Evolutionary conservation across 306 rosid species (phyloP).

Genomic region (Rosa lucieae): DNA sequence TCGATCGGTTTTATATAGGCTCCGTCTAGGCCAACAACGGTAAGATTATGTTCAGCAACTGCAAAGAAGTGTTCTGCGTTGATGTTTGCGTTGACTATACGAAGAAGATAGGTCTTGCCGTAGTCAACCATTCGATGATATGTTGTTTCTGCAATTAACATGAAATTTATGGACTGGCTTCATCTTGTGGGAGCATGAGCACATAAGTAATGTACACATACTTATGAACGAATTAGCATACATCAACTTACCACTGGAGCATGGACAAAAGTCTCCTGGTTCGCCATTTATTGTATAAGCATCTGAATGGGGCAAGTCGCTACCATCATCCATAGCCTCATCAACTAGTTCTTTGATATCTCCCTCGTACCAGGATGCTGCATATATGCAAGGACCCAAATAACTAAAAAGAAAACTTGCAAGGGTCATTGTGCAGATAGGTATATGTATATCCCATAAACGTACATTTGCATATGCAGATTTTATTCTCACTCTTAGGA

Average conservation of each 20-base stretch:
- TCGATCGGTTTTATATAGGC: constrained; percentile 19
- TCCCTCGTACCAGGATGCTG: constrained; percentile 13
- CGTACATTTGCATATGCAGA: too few relatives aligned
- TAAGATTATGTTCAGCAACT: constrained; percentile 19
- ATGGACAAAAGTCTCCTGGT: constrained; percentile 12
- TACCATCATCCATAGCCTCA: background rate
- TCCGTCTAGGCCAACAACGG: constrained; percentile 24
- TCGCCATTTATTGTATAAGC: constrained; percentile 15
- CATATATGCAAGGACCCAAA: background rate
- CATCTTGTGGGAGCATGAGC: background rate
- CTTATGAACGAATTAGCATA: background rate
- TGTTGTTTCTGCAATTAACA: background rate
- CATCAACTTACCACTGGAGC: constrained; percentile 3
- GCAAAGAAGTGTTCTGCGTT: constrained; percentile 31
- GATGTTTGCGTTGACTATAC: constrained; percentile 26
- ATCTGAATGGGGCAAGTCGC: constrained; percentile 9
- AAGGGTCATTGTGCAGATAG: too few relatives aligned
- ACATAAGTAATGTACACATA: background rate
- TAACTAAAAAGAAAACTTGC: too few relatives aligned
- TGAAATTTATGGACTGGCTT: background rate
- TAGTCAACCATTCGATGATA: constrained; percentile 6
- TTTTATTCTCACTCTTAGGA: background rate
- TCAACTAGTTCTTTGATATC: constrained; percentile 1
- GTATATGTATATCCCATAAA: too few relatives aligned
- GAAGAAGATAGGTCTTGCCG: constrained; percentile 34